Evolutionary conservation across 352 stramenopile genomes (phyloP).

Genomic region (Blastocystis sp.): DNA sequence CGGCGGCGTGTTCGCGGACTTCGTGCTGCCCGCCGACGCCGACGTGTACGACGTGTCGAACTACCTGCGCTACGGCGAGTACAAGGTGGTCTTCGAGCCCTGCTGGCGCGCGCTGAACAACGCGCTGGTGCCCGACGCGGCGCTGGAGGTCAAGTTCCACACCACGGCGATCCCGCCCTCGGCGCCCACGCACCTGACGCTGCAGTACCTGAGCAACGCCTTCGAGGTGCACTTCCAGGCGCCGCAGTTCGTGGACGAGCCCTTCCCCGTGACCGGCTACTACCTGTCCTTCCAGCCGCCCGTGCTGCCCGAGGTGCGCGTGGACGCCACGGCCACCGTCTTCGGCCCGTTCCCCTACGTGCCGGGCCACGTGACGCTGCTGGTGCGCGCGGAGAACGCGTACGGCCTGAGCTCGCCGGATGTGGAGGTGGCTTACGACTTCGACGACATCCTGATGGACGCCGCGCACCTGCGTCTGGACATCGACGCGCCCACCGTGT

Average conservation of each 20-base stretch:
- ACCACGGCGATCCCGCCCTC: conserved; percentile 45
- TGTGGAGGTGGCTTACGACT: conserved; percentile 44
- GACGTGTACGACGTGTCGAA: conserved; percentile 20
- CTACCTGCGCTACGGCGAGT: conserved; percentile 63
- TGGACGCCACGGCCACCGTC: background rate
- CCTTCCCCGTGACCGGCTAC: conserved; percentile 47
- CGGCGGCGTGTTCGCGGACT: conserved; percentile 57
- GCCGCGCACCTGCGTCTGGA: background rate
- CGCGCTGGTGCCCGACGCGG: conserved; percentile 21
- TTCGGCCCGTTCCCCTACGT: conserved; percentile 50
- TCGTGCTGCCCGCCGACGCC: background rate
- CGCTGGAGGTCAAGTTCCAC: conserved; percentile 50
- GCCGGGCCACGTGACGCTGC: conserved; percentile 20
- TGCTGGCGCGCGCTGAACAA: conserved; percentile 49
- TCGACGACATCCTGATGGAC: conserved; percentile 43
- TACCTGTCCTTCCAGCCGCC: conserved; percentile 61
- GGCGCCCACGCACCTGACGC: background rate
- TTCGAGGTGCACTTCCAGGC: conserved; percentile 49
- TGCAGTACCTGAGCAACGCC: background rate
- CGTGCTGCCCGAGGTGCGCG: conserved; percentile 43
- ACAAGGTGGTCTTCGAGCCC: conserved; percentile 53
- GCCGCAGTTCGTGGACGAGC: conserved; percentile 17
- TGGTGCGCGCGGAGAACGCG: conserved; percentile 54
- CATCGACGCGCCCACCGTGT: background rate
- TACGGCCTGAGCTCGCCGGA: conserved; percentile 56